phyloP scores from a whole-genome alignment of 2,329 filamentous ascomycete species.

The Orbilia javanica region DNA sequence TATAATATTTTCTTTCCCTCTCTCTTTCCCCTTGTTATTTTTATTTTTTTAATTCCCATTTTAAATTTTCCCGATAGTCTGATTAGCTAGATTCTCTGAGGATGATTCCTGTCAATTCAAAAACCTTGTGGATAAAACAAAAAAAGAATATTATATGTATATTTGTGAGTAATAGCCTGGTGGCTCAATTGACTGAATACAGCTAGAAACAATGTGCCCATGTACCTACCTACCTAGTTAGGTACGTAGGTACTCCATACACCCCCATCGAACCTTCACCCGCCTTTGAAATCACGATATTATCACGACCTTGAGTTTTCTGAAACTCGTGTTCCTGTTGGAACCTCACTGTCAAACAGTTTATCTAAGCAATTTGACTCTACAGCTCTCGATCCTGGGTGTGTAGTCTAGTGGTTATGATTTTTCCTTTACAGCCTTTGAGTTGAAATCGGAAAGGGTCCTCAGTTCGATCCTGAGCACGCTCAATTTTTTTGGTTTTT shows the following conservation, averaged over 20 bases:
- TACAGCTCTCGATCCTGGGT: conserved; percentile 24
- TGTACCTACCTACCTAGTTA: too few relatives aligned
- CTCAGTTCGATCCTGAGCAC: conserved; percentile 59
- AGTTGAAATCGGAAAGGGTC: conserved; percentile 57
- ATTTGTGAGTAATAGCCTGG: not conserved
- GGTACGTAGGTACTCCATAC: too few relatives aligned
- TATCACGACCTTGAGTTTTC: too few relatives aligned
- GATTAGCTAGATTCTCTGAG: not conserved
- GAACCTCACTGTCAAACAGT: not conserved
- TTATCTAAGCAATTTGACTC: not conserved
- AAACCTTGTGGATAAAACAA: conserved; percentile 9
- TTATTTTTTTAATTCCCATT: not conserved
- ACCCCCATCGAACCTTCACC: too few relatives aligned
- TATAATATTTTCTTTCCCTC: conserved; percentile 5
- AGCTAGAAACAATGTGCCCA: too few relatives aligned
- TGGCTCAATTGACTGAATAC: too few relatives aligned
- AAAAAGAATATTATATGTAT: conserved; percentile 7
- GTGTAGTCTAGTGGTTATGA: conserved; percentile 60
- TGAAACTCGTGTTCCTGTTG: not conserved
- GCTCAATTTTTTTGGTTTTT: conserved; percentile 42
- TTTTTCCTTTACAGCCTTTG: conserved; percentile 57
- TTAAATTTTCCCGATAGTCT: not conserved
- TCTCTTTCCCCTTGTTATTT: not conserved
- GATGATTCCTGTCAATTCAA: not conserved
- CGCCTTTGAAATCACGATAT: too few relatives aligned